These are phyloP conservation scores for Melastoma candidum DNA, from an alignment of 441 rosid species.

Conservation along the genomic window DNA sequence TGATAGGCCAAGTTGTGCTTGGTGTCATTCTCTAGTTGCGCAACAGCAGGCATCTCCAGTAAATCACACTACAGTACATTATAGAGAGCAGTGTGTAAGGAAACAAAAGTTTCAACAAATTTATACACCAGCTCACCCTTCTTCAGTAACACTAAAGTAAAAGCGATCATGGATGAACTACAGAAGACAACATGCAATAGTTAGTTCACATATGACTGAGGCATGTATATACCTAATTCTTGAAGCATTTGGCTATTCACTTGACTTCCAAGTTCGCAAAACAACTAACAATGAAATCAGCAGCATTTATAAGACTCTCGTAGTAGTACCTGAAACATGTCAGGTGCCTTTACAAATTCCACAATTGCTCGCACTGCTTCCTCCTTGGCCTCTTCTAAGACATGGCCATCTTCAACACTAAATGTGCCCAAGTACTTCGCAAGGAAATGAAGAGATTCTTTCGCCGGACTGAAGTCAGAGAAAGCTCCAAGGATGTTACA, in stretches of 20 bases:
- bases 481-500: not conserved
- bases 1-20: slow-evolving; percentile 39
- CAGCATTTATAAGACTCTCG: too few relatives aligned
- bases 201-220: too few relatives aligned
- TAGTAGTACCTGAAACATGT: slow-evolving; percentile 58
- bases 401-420: slow-evolving; percentile 57
- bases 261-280: too few relatives aligned
- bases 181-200: too few relatives aligned
- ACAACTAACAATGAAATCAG: too few relatives aligned
- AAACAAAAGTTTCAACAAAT: not conserved
- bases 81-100: slow-evolving; percentile 1
- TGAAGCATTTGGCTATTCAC: too few relatives aligned
- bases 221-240: too few relatives aligned
- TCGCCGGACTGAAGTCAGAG: slow-evolving; percentile 41
- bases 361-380: slow-evolving; percentile 69
- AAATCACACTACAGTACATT: slow-evolving; percentile 72
- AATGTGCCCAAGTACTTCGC: slow-evolving; percentile 75
- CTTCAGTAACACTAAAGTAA: too few relatives aligned
- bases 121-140: too few relatives aligned
- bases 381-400: slow-evolving; percentile 78
- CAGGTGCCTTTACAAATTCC: slow-evolving; percentile 86
- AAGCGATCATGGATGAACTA: too few relatives aligned
- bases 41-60: slow-evolving; percentile 79
- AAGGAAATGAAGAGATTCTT: slow-evolving; percentile 68
- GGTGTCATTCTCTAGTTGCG: slow-evolving; percentile 77